phyloP scores from a whole-genome alignment of 2,329 filamentous ascomycete genomes.

The Sporothrix dimorphospora region DNA sequence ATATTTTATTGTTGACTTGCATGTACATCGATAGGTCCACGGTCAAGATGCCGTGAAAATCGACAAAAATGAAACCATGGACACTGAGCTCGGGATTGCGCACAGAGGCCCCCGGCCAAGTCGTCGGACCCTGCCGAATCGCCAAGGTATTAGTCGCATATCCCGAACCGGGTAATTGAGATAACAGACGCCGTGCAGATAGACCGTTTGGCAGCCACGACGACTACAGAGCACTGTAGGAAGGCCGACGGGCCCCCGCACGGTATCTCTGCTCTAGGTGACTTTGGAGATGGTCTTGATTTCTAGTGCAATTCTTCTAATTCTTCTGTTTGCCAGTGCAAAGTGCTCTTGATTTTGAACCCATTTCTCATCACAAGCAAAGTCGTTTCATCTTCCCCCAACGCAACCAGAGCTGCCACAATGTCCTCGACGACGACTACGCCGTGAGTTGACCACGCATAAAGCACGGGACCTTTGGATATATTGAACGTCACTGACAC shows the following conservation, averaged over 20 bases:
- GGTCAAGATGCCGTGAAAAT: too few relatives aligned
- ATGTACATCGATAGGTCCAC: too few relatives aligned
- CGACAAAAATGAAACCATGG: too few relatives aligned
- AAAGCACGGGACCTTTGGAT: too few relatives aligned
- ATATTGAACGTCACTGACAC: too few relatives aligned
- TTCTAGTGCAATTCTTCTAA: neutral
- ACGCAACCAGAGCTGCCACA: neutral
- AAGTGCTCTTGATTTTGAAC: neutral
- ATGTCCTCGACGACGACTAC: neutral
- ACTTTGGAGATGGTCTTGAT: too few relatives aligned
- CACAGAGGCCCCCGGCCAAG: neutral
- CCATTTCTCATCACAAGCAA: neutral
- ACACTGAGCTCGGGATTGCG: too few relatives aligned
- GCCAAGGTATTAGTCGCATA: neutral
- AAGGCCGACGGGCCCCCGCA: neutral
- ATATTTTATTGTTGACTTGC: too few relatives aligned
- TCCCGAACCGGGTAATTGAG: constrained; percentile 9
- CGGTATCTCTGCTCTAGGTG: neutral
- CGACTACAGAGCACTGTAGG: neutral
- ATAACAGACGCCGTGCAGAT: constrained; percentile 10
- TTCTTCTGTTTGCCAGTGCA: neutral
- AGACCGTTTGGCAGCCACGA: neutral
- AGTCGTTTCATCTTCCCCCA: neutral
- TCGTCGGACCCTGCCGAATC: constrained; percentile 10
- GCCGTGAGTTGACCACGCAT: too few relatives aligned